Base-by-base conservation (phyloP, 2,329 filamentous ascomycete species). In the Achaetomium macrosporum region DNA sequence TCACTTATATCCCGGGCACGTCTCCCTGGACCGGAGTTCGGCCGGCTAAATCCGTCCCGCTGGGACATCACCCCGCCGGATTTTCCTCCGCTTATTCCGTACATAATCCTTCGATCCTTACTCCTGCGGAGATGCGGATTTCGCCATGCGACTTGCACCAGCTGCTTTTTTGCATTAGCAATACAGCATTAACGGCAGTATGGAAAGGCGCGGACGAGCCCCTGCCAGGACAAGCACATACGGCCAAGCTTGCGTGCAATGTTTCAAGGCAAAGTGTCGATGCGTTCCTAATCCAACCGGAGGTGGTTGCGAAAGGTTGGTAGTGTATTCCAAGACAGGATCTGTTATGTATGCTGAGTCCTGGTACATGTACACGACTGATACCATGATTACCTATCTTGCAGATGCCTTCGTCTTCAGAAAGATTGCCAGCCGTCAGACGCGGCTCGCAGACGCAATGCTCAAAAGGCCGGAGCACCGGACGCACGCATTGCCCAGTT, bases 221-320 rank as follows among this genome's bases (percentile, higher is more conserved):
- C 29, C 30, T 16, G 42, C 15, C 10, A 16, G 15, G 29, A 44
- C 11, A 5, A 42, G 42, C 29, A 44, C 42, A n/a, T 44, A 44
- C 33, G 42, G 42, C 15, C 42, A 35, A 19, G 42, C 42, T 9
- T 44, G 42, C 42, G 12, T 33, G 42, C 42, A 44, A 17, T 44
- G 42, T 25, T 44, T 44, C 42, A 44, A 44, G 42, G 42, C 42
- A 11, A 44, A 44, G 16, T 44, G 42, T 29, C 42, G 42, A 35
- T 44, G 42, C 42, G 3, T 19, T 2, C 42, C 30, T 35, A 9
- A 16, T 17, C 42, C 42, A 19, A 8, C 5, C 29, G 42, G 29
- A 6, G 42, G 29, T 11, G 15, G 9, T 33, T 44, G 42, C 29
- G 42, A 44, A 44, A 44, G 42, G 42, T 44, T n/a, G 11, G 42